Base-by-base conservation (phyloP, 169 alveolate species). In the Plasmodium ovale region DNA sequence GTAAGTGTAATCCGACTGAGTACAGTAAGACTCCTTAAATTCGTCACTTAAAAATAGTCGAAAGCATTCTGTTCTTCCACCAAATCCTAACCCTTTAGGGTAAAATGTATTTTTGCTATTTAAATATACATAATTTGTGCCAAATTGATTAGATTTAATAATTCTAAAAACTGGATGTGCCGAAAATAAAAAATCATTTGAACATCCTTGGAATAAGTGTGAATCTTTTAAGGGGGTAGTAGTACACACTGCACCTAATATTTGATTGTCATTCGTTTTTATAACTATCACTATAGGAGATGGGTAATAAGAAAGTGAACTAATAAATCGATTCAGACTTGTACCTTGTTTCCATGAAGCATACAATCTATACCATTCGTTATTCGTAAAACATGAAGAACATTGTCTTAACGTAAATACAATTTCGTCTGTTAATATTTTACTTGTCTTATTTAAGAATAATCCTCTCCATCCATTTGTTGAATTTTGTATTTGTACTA, bases 361-460 rank as follows among this genome's bases (percentile, higher is more conserved):
- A 85, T 85, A 85, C 35, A 85, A 60, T 56, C 87, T 67, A 69
- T 68, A 85, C 91, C 91, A 85, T 37, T 42, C 73, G 49, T 85
- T 85, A 71, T 85, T 85, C 33, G 19, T 69, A 71, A 85, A 85
- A 21, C 85, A 67, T 5, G 91, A 54, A 10, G 91, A 85, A 51
- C 87, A 85, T 60, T 85, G 87, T 70, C 91, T 69, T 59, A 85
- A 33, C n/a, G 69, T 53, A 60, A 85, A 85, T 59, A 44, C 87
- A 16, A 85, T 69, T 70, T 85, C 91, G 64, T 85, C 91, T 35
- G 91, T 85, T 85, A 85, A 68, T 85, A 85, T 85, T 85, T 70
- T 85, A 68, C 91, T 85, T 16, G 64, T 54, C 39, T 69, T 56
- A 58, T 85, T 85, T 64, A 85, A 85, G 54, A 85, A 69, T 69